phyloP scores from a whole-genome alignment of 164 flowering plant species.

The Dillenia suffruticosa region DNA sequence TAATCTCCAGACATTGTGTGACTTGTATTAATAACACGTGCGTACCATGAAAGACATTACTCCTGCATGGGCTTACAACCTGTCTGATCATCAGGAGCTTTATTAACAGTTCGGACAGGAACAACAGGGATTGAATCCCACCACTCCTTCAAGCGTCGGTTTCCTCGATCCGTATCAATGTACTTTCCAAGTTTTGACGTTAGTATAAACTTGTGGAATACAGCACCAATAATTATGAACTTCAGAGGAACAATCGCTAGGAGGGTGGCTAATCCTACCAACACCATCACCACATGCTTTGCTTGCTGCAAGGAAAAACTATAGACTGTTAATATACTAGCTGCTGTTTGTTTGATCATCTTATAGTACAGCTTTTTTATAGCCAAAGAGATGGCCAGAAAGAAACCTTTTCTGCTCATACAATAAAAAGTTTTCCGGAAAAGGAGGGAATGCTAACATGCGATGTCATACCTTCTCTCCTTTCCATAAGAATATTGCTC shows the following conservation, averaged over 20 bases:
- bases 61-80: no score
- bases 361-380: no score
- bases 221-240: constrained; percentile 36
- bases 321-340: background rate
- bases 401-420: no score
- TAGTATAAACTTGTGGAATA: constrained; percentile 18
- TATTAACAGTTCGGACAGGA: constrained; percentile 45
- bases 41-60: no score
- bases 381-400: no score
- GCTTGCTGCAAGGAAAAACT: constrained; percentile 55
- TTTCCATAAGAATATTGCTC: constrained; percentile 46
- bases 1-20: no score
- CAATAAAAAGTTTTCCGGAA: no score
- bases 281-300: constrained; percentile 41
- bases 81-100: constrained; percentile 5
- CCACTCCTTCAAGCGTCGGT: constrained; percentile 72
- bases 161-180: constrained; percentile 25
- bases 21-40: no score
- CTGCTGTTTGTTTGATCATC: no score
- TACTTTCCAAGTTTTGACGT: constrained; percentile 40
- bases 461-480: constrained; percentile 52
- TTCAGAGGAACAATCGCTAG: constrained; percentile 63
- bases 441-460: background rate
- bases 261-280: constrained; percentile 37
- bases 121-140: constrained; percentile 83